Evolutionary conservation across 1,139 yeast genomes (phyloP), one percentile per base, ranked within the genome.

Genomic region (Candida sp.): DNA sequence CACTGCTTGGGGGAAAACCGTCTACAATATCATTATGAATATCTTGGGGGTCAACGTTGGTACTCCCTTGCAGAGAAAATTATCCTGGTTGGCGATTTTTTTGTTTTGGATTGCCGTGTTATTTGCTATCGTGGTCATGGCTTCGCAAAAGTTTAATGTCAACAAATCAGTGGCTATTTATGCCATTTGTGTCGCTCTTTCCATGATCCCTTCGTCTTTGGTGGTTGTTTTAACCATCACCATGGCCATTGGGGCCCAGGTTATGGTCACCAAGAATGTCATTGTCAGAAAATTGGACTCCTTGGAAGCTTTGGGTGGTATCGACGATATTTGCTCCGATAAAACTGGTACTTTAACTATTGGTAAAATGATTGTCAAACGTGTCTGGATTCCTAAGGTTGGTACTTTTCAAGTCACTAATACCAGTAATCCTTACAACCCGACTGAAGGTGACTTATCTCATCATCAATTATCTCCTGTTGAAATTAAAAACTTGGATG

Each of bases 221-320:
- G 84, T 86, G 46, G 95, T 86, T 35, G 95, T 87, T 21, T 75
- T 87, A 48, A 86, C 95, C 12, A 86, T 87, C 49, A 86, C 95
- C 4, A 86, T 87, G 93, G 91, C 95, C 5, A 84, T 85, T 48
- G 95, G 95, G 22, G 87, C 95, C 33, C 84, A 83, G 53, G 85
- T 81, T 12, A 87, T 87, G 95, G 85, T 82, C 35, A 63, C 67
- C 40, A 77, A 84, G 55, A 71, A 84, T 56, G 95, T 87, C 33
- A 82, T 87, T 63, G 90, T 87, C 19, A 74, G 95, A 56, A 86
- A 84, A 54, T 72, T 87, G 47, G 93, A 86, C 57, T 84, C 95
- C 2, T 71, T 86, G 39, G 95, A 86, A 59, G 90, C 90, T 22
- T 70, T 86, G 38, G 95, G 95, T 22, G 86, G 91, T 25, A 84